Base-by-base conservation (phyloP, 1,139 yeast species). In the Meyerozyma elateridarum region DNA sequence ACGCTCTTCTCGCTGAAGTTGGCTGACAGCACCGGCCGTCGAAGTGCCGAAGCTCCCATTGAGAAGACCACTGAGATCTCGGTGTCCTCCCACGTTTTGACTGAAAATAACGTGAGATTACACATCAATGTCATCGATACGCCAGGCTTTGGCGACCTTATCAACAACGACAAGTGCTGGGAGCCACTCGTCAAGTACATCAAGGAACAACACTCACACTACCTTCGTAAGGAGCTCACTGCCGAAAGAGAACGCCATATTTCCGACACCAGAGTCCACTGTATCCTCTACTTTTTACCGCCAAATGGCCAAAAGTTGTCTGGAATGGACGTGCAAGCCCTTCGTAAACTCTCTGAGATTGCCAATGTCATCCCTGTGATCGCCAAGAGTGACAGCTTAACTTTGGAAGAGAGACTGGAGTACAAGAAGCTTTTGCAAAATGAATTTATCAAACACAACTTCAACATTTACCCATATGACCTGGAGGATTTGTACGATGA, bases 91-190 rank as follows among this genome's bases (percentile, higher is more conserved):
- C 95, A 85, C 50, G 51, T 57, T 19, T 64, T 89, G 44, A 60
- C 78, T 38, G 98, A 91, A 61, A 89, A 87, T 56, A 85, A 84
- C 45, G 98, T 91, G 38, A 78, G 81, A 38, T 76, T 91, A 55
- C 82, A 83, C 51, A 65, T 91, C 43, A 89, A 87, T 48, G 79
- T 89, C 37, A 85, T 91, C 54, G 98, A 91, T 56, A 91, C 97
- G 6, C 97, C 97, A 8, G 98, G 98, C 6, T 91, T 87, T 65
- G 97, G 96, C 25, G 98, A 91, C 64, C 95, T 85, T 61, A 83
- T 91, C 49, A 87, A 91, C 64, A 91, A 91, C 61, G 95, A 88
- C 51, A 83, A 84, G 60, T 91, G 89, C 51, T 91, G 97, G 97
- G 97, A 91, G 48, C 96, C 96, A 29, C 81, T 91, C 47, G 82